Evolutionary conservation across 106 monocot genomes (phyloP), one percentile per base, ranked within the genome.

Genomic region (Platanthera zijinensis): DNA sequence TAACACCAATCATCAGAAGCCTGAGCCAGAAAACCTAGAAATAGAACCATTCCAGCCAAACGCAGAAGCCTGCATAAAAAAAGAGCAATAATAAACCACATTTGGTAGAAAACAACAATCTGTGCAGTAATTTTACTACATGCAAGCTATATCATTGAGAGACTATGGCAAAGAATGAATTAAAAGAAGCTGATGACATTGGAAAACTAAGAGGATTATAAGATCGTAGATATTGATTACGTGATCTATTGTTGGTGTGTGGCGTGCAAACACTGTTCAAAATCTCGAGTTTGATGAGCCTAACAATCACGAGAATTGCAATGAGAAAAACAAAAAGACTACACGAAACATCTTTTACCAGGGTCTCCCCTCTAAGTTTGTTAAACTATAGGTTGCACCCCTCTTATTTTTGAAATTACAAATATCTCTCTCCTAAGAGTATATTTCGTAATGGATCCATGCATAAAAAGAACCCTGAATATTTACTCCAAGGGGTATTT

Each of bases 231-330:
- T 68, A 70, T 19, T 57, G 71, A 80, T 78, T 80, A 89, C 84
- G 84, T 86, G 83, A 82, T 82, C 77, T 90, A 90, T 72, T 84
- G 87, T 78, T 91, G 91, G 84, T 91, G 91, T 76, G 84, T 84
- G 84, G 91, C 91, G 86, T 91, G 91, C 74, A 91, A 88, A 84
- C 87, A 91, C 74, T 85, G 86, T 75, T 82, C 91, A 91, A 82
- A 74, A 80, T 87, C 91, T 84, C 88, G 88, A 84, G 86, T 81
- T 50, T 81, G 86, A 84, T 88, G 78, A 69, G 82, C 91, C 91
- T 88, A 91, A 78, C 69, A 84, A 82, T 78, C 32, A 81, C 72
- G 48, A 91, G 76, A 82, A 45, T 78, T 75, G 51, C 67, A 82
- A 91, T 88, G 77, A 88, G 86, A 84, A 79, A 78, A 77, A 30